These are phyloP conservation scores for Trichoderma gracile DNA, from an alignment of 2,329 filamentous ascomycete species.

Conservation along the genomic window DNA sequence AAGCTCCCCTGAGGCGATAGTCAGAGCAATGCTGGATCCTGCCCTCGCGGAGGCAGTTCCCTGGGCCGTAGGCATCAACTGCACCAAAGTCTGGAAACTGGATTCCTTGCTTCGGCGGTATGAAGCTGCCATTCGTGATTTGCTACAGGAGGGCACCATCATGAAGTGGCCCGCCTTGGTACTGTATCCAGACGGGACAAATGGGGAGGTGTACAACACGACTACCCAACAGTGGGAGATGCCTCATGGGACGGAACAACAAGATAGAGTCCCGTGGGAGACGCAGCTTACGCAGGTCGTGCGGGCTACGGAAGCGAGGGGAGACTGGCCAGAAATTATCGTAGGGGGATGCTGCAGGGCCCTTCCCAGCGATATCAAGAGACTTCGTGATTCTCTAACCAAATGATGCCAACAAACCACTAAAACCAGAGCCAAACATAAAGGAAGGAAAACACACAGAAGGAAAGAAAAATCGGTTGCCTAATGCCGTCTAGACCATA, in stretches of 20 bases:
- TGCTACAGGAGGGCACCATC: constrained; percentile 41
- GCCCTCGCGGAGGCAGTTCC: constrained; percentile 41
- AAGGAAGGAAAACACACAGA: not conserved
- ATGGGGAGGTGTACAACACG: constrained; percentile 67
- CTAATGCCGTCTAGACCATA: not conserved
- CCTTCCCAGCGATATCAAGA: constrained; percentile 39
- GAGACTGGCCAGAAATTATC: constrained; percentile 48
- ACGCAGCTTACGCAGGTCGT: constrained; percentile 47
- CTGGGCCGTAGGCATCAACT: constrained; percentile 68
- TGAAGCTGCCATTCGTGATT: constrained; percentile 48
- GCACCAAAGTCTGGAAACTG: constrained; percentile 66
- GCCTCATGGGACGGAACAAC: constrained; percentile 33
- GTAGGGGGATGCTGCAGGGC: constrained; percentile 58
- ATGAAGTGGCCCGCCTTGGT: constrained; percentile 55
- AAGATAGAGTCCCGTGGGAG: constrained; percentile 48
- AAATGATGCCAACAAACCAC: not conserved
- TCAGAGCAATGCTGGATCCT: constrained; percentile 43
- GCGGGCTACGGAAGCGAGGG: constrained; percentile 38
- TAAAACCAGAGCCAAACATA: not conserved
- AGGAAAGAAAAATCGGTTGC: not conserved
- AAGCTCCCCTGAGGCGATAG: constrained; percentile 40
- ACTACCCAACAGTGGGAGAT: constrained; percentile 60
- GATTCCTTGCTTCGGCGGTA: constrained; percentile 55
- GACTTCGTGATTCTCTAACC: constrained; percentile 29
- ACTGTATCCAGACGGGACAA: constrained; percentile 69